Evolutionary conservation across 495 filamentous ascomycete genomes (phyloP).

Genomic region (Tetracladium marchalianum): DNA sequence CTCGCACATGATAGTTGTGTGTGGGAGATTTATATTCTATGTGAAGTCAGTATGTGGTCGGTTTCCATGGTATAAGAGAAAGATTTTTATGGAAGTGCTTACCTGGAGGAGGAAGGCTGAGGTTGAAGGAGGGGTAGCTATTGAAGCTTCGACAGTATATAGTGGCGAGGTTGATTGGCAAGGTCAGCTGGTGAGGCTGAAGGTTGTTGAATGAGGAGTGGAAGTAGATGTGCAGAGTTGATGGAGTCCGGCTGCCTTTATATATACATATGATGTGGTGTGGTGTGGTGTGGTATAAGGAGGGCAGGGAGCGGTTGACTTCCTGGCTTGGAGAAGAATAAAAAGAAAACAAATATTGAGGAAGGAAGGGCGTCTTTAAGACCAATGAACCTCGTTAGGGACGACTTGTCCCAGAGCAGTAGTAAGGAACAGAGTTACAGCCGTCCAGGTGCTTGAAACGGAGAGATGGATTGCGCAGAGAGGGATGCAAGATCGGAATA

Average conservation of each 20-base stretch:
- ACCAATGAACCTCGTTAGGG: no score
- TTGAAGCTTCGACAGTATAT: no score
- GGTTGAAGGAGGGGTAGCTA: no score
- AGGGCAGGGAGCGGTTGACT: no score
- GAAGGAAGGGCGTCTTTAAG: neutral
- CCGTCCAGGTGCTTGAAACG: constrained; percentile 14
- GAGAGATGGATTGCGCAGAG: constrained; percentile 6
- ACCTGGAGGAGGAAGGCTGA: neutral
- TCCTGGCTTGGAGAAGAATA: neutral
- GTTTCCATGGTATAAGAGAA: neutral
- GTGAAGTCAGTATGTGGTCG: neutral
- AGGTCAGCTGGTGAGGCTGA: neutral
- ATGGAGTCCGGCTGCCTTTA: neutral
- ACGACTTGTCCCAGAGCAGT: neutral
- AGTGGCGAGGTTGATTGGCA: neutral
- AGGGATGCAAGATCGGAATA: constrained; percentile 3
- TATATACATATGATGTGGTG: no score
- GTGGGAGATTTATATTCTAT: constrained; percentile 3
- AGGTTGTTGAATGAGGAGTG: neutral
- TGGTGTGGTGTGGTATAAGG: no score
- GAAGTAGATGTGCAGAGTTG: neutral
- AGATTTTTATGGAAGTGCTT: neutral
- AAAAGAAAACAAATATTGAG: constrained; percentile 14
- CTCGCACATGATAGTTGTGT: constrained; percentile 54
- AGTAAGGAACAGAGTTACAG: constrained; percentile 9